phyloP scores from a whole-genome alignment of 192 early-diverging fungal genomes.

The Backusella parvicylindrica region DNA sequence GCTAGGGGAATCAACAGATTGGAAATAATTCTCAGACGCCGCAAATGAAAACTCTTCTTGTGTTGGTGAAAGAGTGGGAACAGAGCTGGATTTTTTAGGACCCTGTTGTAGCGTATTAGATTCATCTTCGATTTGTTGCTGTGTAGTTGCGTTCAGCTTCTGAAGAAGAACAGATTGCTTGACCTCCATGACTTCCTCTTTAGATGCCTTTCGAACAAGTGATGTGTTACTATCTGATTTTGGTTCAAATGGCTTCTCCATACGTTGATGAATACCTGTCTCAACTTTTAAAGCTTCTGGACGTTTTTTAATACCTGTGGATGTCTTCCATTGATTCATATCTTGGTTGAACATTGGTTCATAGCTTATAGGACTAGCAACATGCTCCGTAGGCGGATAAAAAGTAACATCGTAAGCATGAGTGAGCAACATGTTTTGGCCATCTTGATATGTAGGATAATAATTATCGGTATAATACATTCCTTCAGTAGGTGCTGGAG shows the following conservation, averaged over 20 bases:
- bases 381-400: neutral
- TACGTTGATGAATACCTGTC: neutral
- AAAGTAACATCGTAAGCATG: neutral
- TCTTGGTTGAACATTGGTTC: neutral
- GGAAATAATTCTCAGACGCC: neutral
- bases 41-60: neutral
- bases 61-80: neutral
- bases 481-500: neutral
- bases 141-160: neutral
- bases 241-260: conserved; percentile 10
- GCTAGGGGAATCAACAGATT: neutral
- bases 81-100: neutral
- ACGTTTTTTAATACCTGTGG: neutral
- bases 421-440: neutral
- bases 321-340: conserved; percentile 9
- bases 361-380: neutral
- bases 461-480: neutral
- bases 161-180: neutral
- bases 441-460: neutral
- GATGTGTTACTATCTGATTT: neutral
- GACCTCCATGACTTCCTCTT: neutral
- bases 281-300: conserved; percentile 1
- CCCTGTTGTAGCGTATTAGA: neutral
- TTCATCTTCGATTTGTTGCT: neutral
- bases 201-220: neutral